Percentiles rank a stretch among this genome's conserved stretches.
phyloP scores from a whole-genome alignment of 2,329 filamentous ascomycete genomes.

The Teratosphaeria pseudoeucalypti region DNA sequence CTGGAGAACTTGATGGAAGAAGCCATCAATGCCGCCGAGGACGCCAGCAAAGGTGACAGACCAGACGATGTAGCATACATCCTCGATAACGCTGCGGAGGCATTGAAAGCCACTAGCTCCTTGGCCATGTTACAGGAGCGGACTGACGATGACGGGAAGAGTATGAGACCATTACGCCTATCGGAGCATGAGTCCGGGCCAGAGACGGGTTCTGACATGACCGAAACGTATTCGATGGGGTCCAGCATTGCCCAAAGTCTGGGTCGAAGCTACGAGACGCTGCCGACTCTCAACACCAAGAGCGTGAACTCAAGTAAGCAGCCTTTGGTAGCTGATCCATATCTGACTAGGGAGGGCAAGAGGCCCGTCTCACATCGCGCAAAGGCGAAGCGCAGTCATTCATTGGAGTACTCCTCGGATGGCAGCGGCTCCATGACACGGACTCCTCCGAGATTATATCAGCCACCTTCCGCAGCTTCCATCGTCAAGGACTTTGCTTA shows the following conservation, averaged over 20 bases:
- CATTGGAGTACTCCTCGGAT: not conserved
- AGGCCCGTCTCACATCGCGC: slow-evolving; percentile 2
- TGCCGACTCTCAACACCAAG: slow-evolving; percentile 10
- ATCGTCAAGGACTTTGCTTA: slow-evolving; percentile 26
- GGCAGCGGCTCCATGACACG: slow-evolving; percentile 12
- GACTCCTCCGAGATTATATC: slow-evolving; percentile 21
- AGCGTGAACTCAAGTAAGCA: slow-evolving; percentile 8
- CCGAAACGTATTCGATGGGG: not conserved
- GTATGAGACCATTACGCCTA: not conserved
- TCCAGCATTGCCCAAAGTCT: not conserved
- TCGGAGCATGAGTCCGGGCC: not conserved
- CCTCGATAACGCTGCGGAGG: slow-evolving; percentile 29
- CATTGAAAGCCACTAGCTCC: slow-evolving; percentile 24
- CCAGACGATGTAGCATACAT: slow-evolving; percentile 30
- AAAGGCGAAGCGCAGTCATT: not conserved
- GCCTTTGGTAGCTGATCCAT: slow-evolving; percentile 7
- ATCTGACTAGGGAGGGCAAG: slow-evolving; percentile 3
- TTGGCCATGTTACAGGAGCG: not conserved
- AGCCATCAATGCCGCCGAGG: slow-evolving; percentile 28
- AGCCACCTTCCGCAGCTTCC: slow-evolving; percentile 19
- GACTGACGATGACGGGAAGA: not conserved
- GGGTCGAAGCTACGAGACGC: slow-evolving; percentile 4
- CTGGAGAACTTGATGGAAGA: slow-evolving; percentile 35
- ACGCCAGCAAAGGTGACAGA: slow-evolving; percentile 22
- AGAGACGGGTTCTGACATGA: slow-evolving; percentile 1